Conservation (phyloP, 1,139 yeast genomes). For the Saccharomyces hybrid region DNA sequence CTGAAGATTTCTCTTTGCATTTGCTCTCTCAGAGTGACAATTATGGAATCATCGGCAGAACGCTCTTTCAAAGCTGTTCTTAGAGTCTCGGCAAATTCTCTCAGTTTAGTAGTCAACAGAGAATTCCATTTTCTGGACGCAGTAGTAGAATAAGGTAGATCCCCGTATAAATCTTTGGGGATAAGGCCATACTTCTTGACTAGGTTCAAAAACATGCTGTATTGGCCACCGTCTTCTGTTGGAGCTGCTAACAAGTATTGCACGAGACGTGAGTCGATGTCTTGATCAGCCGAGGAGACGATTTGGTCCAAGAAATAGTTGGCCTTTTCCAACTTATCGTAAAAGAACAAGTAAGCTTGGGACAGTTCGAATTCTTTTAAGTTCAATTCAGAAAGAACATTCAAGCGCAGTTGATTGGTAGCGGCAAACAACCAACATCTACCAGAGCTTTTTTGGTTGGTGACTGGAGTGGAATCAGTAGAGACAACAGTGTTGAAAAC, state of each 20-base stretch:
- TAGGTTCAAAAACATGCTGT: constrained; percentile 70
- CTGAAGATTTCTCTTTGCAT: constrained; percentile 58
- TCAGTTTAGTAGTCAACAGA: constrained; percentile 55
- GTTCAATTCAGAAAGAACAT: constrained; percentile 54
- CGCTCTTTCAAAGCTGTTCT: constrained; percentile 51
- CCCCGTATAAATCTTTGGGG: constrained; percentile 67
- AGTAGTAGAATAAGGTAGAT: constrained; percentile 51
- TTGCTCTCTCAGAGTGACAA: constrained; percentile 36
- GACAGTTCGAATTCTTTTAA: constrained; percentile 66
- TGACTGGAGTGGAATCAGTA: constrained; percentile 60
- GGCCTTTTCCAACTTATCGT: constrained; percentile 68
- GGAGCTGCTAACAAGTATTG: constrained; percentile 58
- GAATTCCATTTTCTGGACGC: constrained; percentile 50
- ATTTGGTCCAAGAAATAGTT: constrained; percentile 72
- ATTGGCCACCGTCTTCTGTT: constrained; percentile 77
- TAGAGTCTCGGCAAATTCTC: constrained; percentile 66
- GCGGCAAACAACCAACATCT: constrained; percentile 88
- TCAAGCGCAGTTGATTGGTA: constrained; percentile 59
- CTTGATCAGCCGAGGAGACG: constrained; percentile 54
- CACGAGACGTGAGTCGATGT: constrained; percentile 59
- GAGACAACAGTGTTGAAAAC: constrained; percentile 54
- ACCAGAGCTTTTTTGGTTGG: constrained; percentile 68
- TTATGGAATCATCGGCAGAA: constrained; percentile 28
- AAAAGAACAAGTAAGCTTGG: constrained; percentile 63
- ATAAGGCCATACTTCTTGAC: constrained; percentile 72